Conservation (phyloP, 768 basidiomycete genomes). For the Thelephora aurantiotincta region DNA sequence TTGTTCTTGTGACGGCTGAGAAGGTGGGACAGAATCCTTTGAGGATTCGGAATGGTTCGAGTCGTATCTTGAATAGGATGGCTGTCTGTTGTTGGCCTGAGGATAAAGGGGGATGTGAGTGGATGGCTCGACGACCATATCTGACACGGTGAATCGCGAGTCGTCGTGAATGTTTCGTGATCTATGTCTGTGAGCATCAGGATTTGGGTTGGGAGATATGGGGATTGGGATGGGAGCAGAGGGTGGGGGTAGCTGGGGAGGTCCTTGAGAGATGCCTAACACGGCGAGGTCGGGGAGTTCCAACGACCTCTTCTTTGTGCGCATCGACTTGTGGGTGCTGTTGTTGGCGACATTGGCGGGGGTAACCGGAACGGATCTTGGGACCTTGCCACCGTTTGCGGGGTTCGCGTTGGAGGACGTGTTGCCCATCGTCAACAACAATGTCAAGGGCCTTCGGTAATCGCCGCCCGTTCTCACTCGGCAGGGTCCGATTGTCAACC, state of each 20-base stretch:
- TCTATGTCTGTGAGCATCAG: conserved; percentile 10
- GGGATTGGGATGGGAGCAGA: conserved; percentile 39
- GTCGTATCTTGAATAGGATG: conserved; percentile 19
- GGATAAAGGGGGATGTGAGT: conserved; percentile 23
- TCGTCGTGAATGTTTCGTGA: conserved; percentile 9
- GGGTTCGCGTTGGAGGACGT: conserved; percentile 4
- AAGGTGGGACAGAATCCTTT: conserved; percentile 9
- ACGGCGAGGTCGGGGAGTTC: conserved; percentile 62
- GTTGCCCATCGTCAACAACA: conserved; percentile 5
- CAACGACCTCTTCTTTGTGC: conserved; percentile 57
- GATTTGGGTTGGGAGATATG: conserved; percentile 16
- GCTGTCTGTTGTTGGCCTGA: conserved; percentile 10
- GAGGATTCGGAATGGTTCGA: conserved; percentile 29
- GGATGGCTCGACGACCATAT: conserved; percentile 26
- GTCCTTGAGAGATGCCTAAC: conserved; percentile 24
- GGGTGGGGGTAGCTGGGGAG: conserved; percentile 20
- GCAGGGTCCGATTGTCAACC: no score
- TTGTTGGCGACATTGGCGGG: conserved; percentile 7
- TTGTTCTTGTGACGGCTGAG: conserved; percentile 13
- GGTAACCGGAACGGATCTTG: conserved; percentile 9
- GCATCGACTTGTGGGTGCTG: conserved; percentile 41
- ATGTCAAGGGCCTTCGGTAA: no score
- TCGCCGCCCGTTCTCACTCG: no score
- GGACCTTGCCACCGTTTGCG: neutral
- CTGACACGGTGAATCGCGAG: conserved; percentile 17